Base-by-base conservation (phyloP, 202 grass and related monocot genomes). In the Setaria italica region DNA sequence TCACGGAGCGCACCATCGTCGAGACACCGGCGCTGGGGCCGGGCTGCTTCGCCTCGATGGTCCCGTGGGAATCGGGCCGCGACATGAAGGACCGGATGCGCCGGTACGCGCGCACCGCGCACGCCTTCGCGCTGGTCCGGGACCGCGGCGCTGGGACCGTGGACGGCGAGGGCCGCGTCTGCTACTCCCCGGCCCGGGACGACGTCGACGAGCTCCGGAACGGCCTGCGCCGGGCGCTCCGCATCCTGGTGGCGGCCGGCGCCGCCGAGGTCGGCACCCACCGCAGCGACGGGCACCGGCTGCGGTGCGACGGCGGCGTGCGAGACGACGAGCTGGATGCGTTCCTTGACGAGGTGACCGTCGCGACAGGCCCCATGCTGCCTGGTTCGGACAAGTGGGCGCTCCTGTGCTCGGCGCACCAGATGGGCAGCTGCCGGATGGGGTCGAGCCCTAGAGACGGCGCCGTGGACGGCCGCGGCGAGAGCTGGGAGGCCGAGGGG, bases 371-470 rank as follows among this genome's bases (percentile, higher is more conserved):
- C 0, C 93, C 95, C 3, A 77, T 87, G 74, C 76, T 84, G 62
- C 51, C 87, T 8, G 68, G 43, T 34, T 48, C 72, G 0, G 87
- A 76, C 9, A 25, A 77, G 32, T 95, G 93, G 91, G 68, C 20
- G 11, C 7, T 87, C 51, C 58, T 81, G 19, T 84, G 86, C 93
- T 94, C 97, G 5, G 97, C 97, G 6, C 97, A 99, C 53, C 97
- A 99, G 79, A 99, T 99, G 88, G 94, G 92, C 9, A 99, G 97
- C 73, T 99, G 97, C 82, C 88, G 90, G 20, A 96, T 99, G 94
- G 94, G 79, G 30, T 16, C 73, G 2, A 92, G 65, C 60, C 82
- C 84, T 4, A n/a, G 17, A 5, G 82, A 84, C 12, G 93, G 97
- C 10, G 92, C 85, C 5, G 92, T 99, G 32, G 94, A 96, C 33